A percentile compares a stretch with the other conserved stretches of the same genome.
These are phyloP conservation scores for Pilobolus umbonatus DNA, from an alignment of 192 early-diverging fungal species.

Conservation along the genomic window DNA sequence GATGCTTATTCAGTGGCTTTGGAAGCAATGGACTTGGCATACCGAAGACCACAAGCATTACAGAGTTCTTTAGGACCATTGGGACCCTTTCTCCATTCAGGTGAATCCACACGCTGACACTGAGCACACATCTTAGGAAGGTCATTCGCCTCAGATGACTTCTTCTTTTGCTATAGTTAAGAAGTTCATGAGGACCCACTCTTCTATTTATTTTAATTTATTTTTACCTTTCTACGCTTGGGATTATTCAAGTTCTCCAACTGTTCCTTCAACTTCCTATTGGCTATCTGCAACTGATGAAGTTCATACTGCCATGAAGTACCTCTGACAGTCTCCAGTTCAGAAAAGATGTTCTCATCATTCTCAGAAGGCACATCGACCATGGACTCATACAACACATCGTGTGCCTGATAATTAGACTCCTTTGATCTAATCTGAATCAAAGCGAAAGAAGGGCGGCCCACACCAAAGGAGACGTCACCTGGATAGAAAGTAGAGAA, in stretches of 20 bases:
- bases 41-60: conserved; percentile 60
- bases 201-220: neutral
- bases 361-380: conserved; percentile 4
- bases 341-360: conserved; percentile 41
- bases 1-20: conserved; percentile 13
- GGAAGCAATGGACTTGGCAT: conserved; percentile 35
- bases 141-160: neutral
- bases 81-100: conserved; percentile 48
- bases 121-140: conserved; percentile 27
- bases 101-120: conserved; percentile 24
- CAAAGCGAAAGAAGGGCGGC: conserved; percentile 29
- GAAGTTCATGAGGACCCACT: too few relatives aligned
- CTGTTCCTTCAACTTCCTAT: conserved; percentile 54
- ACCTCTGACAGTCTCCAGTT: conserved; percentile 37
- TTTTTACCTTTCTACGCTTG: conserved; percentile 34
- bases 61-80: conserved; percentile 59
- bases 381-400: conserved; percentile 10
- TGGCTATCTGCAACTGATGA: conserved; percentile 55
- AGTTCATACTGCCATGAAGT: conserved; percentile 62
- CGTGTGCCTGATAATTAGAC: neutral
- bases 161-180: conserved; percentile 13
- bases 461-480: conserved; percentile 12
- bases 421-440: conserved; percentile 21
- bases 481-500: conserved; percentile 38
- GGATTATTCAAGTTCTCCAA: conserved; percentile 34